Percentiles rank a stretch among this genome's conserved stretches.
phyloP scores from a whole-genome alignment of 345 rosid species.

The Erucastrum elatum region DNA sequence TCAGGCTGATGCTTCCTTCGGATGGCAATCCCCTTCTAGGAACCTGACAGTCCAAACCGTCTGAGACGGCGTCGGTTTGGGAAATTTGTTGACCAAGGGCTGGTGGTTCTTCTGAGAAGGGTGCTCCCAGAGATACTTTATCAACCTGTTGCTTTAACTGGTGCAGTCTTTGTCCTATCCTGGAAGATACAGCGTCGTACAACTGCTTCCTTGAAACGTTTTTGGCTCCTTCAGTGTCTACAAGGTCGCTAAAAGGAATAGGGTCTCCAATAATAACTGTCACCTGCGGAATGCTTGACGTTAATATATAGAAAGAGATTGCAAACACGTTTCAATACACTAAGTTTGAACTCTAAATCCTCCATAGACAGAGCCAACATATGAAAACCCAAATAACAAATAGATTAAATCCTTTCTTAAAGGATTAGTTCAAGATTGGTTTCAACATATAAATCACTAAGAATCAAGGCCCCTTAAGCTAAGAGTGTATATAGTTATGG shows the following conservation, averaged over 20 bases:
- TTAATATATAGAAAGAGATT: not conserved
- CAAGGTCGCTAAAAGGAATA: conserved; percentile 69
- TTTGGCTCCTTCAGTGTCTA: conserved; percentile 46
- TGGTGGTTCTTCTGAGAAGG: conserved; percentile 23
- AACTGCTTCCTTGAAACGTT: conserved; percentile 61
- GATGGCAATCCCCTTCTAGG: conserved; percentile 39
- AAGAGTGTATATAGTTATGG: not conserved
- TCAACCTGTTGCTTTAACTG: conserved; percentile 66
- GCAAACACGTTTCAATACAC: not conserved
- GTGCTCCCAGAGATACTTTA: conserved; percentile 48
- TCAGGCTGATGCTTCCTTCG: conserved; percentile 45
- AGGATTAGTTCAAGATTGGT: not conserved
- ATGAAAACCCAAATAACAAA: not conserved
- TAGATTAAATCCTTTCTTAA: not conserved
- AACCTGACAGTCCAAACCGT: conserved; percentile 1
- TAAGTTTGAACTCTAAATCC: not conserved
- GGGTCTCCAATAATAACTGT: conserved; percentile 90
- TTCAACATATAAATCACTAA: not conserved
- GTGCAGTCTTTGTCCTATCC: conserved; percentile 62
- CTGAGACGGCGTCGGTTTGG: not conserved
- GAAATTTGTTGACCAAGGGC: not conserved
- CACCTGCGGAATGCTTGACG: conserved; percentile 49
- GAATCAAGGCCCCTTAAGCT: not conserved
- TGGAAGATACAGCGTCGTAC: conserved; percentile 82
- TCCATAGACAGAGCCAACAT: not conserved